Conservation (phyloP, 2,329 filamentous ascomycete species). For the Salinomyces thailandicus region DNA sequence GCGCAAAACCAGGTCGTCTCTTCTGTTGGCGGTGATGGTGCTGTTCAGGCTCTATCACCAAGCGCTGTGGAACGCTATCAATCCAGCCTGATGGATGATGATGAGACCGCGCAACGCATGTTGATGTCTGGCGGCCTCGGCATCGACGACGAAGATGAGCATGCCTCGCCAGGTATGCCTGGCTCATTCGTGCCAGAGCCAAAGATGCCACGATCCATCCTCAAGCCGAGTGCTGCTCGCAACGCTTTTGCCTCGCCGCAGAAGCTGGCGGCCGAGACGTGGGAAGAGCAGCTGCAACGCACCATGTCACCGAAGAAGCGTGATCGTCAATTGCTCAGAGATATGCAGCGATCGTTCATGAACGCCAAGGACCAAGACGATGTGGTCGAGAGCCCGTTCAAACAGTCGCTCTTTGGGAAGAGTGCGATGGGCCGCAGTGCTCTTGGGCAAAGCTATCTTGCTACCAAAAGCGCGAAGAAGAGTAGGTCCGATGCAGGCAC, state of each 20-base stretch:
- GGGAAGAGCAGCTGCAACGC: conserved; percentile 86
- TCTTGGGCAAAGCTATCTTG: conserved; percentile 24
- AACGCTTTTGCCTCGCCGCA: conserved; percentile 40
- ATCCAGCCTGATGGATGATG: conserved; percentile 24
- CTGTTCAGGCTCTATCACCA: conserved; percentile 21
- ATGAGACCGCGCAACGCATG: conserved; percentile 31
- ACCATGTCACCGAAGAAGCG: conserved; percentile 92
- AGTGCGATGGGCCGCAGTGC: conserved; percentile 28
- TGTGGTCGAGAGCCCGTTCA: conserved; percentile 43
- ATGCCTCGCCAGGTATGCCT: conserved; percentile 62
- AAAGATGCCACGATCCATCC: conserved; percentile 44
- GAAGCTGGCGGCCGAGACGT: conserved; percentile 60
- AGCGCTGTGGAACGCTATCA: conserved; percentile 19
- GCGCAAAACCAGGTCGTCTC: conserved; percentile 17
- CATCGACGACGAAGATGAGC: conserved; percentile 53
- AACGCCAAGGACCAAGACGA: conserved; percentile 34
- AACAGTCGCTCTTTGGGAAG: conserved; percentile 71
- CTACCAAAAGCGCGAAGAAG: conserved; percentile 25
- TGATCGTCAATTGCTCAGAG: conserved; percentile 63
- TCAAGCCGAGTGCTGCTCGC: conserved; percentile 32
- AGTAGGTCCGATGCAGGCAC: conserved; percentile 11
- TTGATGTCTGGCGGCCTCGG: not conserved
- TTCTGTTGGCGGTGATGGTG: conserved; percentile 13
- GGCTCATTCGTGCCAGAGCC: conserved; percentile 66
- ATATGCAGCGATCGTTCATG: conserved; percentile 51